Evolutionary conservation across 2,329 filamentous ascomycete species (phyloP).

Genomic region (Xylaria sp.): DNA sequence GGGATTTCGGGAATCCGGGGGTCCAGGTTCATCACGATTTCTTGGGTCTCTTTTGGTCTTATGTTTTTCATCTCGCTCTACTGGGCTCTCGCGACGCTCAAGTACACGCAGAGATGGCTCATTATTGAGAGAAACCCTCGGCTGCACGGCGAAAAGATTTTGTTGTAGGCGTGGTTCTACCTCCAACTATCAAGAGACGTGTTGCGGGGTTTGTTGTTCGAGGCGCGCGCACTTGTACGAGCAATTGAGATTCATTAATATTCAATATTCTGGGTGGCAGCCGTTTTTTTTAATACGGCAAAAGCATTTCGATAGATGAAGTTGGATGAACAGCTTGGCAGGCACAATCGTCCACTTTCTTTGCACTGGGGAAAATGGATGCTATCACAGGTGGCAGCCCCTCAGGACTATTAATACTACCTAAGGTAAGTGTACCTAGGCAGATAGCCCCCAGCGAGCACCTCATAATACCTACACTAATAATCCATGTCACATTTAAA

Average conservation of each 20-base stretch:
- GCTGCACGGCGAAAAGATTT: slow-evolving; percentile 4
- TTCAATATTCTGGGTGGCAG: neutral
- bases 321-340: slow-evolving; percentile 7
- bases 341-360: slow-evolving; percentile 6
- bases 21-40: slow-evolving; percentile 51
- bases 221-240: neutral
- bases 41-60: slow-evolving; percentile 54
- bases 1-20: slow-evolving; percentile 53
- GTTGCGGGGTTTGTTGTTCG: neutral
- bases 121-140: slow-evolving; percentile 8
- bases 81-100: slow-evolving; percentile 44
- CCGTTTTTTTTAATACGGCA: neutral
- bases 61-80: slow-evolving; percentile 49
- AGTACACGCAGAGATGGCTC: slow-evolving; percentile 22
- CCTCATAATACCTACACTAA: too few relatives aligned
- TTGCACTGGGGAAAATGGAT: neutral
- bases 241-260: neutral
- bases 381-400: neutral
- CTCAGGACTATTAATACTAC: neutral
- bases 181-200: too few relatives aligned
- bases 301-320: slow-evolving; percentile 8
- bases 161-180: neutral
- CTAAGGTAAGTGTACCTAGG: too few relatives aligned
- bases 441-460: too few relatives aligned
- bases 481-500: too few relatives aligned